Evolutionary conservation across 2,329 filamentous ascomycete species (phyloP), one percentile per base, ranked within the genome.

Genomic region (Claviceps sorghi): DNA sequence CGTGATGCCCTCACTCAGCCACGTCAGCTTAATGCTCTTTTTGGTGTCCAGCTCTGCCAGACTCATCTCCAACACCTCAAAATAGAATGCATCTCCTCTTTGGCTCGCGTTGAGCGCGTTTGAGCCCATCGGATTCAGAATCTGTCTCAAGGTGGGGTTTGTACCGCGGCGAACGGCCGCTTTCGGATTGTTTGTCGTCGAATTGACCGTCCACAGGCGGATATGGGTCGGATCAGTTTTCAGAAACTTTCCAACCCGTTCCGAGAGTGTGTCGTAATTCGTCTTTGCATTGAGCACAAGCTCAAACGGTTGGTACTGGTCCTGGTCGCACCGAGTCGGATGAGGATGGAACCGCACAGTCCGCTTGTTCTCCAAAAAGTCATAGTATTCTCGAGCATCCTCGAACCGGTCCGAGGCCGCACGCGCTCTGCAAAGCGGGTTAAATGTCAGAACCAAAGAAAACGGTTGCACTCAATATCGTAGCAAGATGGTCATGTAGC

Each of bases 11-110:
- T 98, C 93, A 42, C 84, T 86, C 46, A 98, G 73, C 81, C 86
- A 91, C 1, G 76, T 86, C 48, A 98, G 71, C 66, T 87, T 91
- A 57, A 97, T 72, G 53, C 74, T 80, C 72, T 94, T 96, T 73
- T 95, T 93, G 53, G 87, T 93, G 63, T 98, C 93, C 44, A 95
- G 76, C 67, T 98, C 94, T 26, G 87, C 86, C 47, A 98, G 71
- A 61, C 88, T 95, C 74, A 96, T 95, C 57, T 98, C 93, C 42
- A 98, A 72, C 30, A 97, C 80, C 66, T 98, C 93, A 63, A 90
- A 98, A 66, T 84, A 97, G 50, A 98, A 74, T 1, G 84, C 80
- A 67, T 97, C 91, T 21, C 77, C 70, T 52, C 83, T 78, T 62
- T 89, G 86, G 34, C 77, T 82, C 53, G 78, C 78, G 58, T 82